Percentiles rank a stretch among this genome's conserved stretches.
These are phyloP conservation scores for Hippophae tibetana DNA, from an alignment of 306 rosid species.

Conservation along the genomic window DNA sequence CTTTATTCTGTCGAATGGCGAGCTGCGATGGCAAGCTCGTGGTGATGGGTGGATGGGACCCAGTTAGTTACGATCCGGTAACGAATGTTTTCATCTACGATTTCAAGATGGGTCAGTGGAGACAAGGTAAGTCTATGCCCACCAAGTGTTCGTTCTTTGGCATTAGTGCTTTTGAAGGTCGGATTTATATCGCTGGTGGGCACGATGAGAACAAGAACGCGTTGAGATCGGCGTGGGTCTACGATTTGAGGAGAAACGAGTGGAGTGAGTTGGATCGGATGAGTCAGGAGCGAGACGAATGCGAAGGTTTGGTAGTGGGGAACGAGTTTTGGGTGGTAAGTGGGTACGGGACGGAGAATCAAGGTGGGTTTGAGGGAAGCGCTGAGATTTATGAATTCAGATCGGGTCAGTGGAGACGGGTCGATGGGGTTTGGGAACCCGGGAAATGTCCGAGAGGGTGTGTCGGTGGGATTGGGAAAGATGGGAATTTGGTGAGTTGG, in stretches of 20 bases:
- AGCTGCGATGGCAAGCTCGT: conserved; percentile 47
- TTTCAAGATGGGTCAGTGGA: conserved; percentile 33
- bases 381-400: conserved; percentile 27
- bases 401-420: conserved; percentile 34
- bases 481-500: conserved; percentile 29
- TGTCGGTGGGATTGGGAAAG: conserved; percentile 25
- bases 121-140: conserved; percentile 36
- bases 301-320: conserved; percentile 39
- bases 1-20: conserved; percentile 39
- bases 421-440: conserved; percentile 34
- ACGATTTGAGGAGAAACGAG: conserved; percentile 27
- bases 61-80: conserved; percentile 36
- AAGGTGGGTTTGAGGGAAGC: conserved; percentile 31
- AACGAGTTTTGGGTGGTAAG: conserved; percentile 45
- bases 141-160: conserved; percentile 41
- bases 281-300: conserved; percentile 48
- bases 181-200: conserved; percentile 39
- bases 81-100: conserved; percentile 41
- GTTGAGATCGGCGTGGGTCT: conserved; percentile 31
- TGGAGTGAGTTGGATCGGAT: conserved; percentile 34
- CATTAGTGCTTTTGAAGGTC: conserved; percentile 22
- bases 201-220: conserved; percentile 54
- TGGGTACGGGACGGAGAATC: conserved; percentile 41
- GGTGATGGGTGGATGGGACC: conserved; percentile 59
- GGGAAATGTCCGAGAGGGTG: conserved; percentile 31